A percentile compares a stretch with the other conserved stretches of the same genome.
Conservation (phyloP, 2,329 filamentous ascomycete genomes). For the Ceratocystis papillata region DNA sequence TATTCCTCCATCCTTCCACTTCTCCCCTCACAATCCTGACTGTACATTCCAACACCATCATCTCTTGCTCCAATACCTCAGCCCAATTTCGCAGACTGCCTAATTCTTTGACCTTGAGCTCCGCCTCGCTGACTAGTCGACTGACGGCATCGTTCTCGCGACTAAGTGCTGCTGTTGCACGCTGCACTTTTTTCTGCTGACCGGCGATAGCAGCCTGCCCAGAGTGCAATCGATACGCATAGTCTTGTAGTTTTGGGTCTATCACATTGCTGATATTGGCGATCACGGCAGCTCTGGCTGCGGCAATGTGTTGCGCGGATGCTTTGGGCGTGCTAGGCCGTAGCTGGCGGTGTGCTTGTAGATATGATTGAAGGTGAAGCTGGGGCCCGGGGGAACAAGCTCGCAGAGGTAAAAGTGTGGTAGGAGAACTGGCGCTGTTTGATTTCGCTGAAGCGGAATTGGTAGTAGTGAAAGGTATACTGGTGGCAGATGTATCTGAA, state of each 20-base stretch:
- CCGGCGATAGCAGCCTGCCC: constrained; percentile 54
- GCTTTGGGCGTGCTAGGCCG: constrained; percentile 35
- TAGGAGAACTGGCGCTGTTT: neutral
- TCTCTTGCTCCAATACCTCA: constrained; percentile 63
- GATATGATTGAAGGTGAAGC: neutral
- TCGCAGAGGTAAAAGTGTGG: too few relatives aligned
- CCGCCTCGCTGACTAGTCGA: constrained; percentile 51
- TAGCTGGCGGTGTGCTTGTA: constrained; percentile 28
- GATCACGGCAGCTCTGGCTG: constrained; percentile 49
- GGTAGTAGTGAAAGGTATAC: too few relatives aligned
- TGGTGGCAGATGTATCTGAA: neutral
- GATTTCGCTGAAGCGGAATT: neutral
- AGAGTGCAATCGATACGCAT: constrained; percentile 57
- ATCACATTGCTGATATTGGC: constrained; percentile 59
- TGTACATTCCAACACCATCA: constrained; percentile 54
- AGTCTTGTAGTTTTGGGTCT: constrained; percentile 55
- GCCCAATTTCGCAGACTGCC: constrained; percentile 81
- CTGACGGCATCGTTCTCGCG: constrained; percentile 56
- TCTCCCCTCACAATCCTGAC: constrained; percentile 36
- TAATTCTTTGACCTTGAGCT: constrained; percentile 60
- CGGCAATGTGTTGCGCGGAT: constrained; percentile 40
- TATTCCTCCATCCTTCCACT: constrained; percentile 23
- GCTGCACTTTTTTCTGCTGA: constrained; percentile 56
- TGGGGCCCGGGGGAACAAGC: neutral
- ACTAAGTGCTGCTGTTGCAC: constrained; percentile 48